Conservation (phyloP, 306 rosid genomes). For the Chamaecrista fasciculata region DNA sequence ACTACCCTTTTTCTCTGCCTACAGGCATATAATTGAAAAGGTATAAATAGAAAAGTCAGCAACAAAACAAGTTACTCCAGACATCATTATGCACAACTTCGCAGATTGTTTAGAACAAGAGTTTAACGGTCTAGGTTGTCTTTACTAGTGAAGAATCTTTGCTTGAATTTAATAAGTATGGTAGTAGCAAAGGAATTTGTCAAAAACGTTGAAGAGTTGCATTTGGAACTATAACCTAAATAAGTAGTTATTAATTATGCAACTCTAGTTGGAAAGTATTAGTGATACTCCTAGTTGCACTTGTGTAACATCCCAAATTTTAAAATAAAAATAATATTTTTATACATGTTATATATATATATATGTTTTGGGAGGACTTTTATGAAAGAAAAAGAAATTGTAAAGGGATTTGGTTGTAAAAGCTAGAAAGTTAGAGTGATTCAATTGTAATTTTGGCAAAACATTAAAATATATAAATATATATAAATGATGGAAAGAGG, state of each 20-base stretch:
- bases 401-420: no score
- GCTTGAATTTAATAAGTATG: background rate
- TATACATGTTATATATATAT: no score
- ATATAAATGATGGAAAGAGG: no score
- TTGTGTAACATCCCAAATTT: no score
- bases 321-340: no score
- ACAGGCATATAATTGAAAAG: conserved; percentile 35
- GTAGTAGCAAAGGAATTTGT: background rate
- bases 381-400: no score
- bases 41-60: conserved; percentile 27
- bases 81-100: conserved; percentile 10
- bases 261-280: background rate
- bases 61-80: conserved; percentile 20
- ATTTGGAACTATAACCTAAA: background rate
- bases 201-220: background rate
- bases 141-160: background rate
- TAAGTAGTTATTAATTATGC: background rate
- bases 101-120: background rate
- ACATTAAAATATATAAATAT: no score
- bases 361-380: no score
- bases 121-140: background rate
- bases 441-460: no score
- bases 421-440: no score
- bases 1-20: conserved; percentile 83
- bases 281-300: background rate